Evolutionary conservation across 495 filamentous ascomycete species (phyloP).

Genomic region (Neurospora tetrasperma): DNA sequence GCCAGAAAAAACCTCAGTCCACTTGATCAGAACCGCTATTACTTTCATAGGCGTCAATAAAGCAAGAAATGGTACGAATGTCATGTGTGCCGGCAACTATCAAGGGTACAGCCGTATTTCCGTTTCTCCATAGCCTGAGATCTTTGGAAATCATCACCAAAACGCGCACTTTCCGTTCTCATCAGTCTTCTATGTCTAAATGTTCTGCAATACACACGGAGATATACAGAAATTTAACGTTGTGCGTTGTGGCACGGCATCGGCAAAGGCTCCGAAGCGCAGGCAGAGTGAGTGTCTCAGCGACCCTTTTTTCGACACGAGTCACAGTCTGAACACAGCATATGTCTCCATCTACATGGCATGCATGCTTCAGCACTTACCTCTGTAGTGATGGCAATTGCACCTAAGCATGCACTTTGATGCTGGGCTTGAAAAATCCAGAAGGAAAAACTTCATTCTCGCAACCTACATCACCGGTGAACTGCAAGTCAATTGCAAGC

Average conservation of each 20-base stretch:
- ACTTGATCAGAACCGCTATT: background rate
- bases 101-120: background rate
- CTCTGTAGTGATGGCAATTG: background rate
- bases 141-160: background rate
- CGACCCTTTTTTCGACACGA: background rate
- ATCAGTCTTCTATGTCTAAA: fast-evolving
- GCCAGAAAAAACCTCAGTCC: background rate
- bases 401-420: background rate
- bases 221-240: background rate
- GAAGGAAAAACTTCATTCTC: too few relatives aligned
- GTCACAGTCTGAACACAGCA: background rate
- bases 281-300: background rate
- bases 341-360: background rate
- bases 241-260: background rate
- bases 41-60: background rate
- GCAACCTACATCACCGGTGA: too few relatives aligned
- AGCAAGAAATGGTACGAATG: background rate
- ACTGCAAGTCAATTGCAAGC: background rate
- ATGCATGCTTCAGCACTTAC: background rate
- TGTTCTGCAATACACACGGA: background rate
- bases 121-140: background rate
- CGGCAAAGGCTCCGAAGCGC: background rate
- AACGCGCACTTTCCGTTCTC: background rate
- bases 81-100: background rate
- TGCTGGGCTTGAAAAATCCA: too few relatives aligned